These are phyloP conservation scores for Strombidium stylifer DNA, from an alignment of 73 alveolate genomes.

Conservation along the genomic window DNA sequence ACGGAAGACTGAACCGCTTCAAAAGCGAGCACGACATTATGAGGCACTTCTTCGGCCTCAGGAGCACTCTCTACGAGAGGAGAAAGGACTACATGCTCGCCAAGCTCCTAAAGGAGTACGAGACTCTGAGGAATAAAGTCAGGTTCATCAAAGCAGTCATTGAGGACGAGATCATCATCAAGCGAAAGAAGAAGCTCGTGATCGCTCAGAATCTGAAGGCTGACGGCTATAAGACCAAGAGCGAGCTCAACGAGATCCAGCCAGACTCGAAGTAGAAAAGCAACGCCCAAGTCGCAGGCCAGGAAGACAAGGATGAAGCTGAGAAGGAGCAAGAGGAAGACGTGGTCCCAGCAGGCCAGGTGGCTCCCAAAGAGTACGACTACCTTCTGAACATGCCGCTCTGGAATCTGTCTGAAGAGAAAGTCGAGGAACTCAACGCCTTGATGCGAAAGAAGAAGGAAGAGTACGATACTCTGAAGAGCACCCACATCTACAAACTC, in stretches of 20 bases:
- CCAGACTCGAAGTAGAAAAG: slow-evolving; percentile 51
- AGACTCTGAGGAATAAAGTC: slow-evolving; percentile 86
- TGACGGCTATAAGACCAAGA: slow-evolving; percentile 46
- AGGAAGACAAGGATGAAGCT: slow-evolving; percentile 43
- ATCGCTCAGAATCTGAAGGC: slow-evolving; percentile 40
- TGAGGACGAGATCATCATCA: slow-evolving; percentile 80
- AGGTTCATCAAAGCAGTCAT: slow-evolving; percentile 89
- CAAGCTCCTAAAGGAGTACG: slow-evolving; percentile 91
- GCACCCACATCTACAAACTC: slow-evolving; percentile 68
- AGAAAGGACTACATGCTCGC: slow-evolving; percentile 96
- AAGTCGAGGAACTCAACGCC: slow-evolving; percentile 81
- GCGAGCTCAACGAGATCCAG: slow-evolving; percentile 37
- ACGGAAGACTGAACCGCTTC: slow-evolving; percentile 84
- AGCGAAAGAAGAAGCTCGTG: slow-evolving; percentile 60
- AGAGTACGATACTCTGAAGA: slow-evolving; percentile 67
- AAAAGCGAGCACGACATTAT: slow-evolving; percentile 80
- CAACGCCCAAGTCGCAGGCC: slow-evolving; percentile 39
- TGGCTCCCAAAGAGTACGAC: slow-evolving; percentile 88
- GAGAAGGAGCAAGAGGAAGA: slow-evolving; percentile 36
- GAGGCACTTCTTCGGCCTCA: slow-evolving; percentile 87
- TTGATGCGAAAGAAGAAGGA: slow-evolving; percentile 57
- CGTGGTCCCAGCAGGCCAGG: slow-evolving; percentile 13
- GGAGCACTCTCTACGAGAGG: slow-evolving; percentile 83
- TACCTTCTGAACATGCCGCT: slow-evolving; percentile 92
- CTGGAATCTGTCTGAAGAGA: slow-evolving; percentile 91